Conservation (phyloP, 1,284 basidiomycete species). For the Meripilus lineatus region DNA sequence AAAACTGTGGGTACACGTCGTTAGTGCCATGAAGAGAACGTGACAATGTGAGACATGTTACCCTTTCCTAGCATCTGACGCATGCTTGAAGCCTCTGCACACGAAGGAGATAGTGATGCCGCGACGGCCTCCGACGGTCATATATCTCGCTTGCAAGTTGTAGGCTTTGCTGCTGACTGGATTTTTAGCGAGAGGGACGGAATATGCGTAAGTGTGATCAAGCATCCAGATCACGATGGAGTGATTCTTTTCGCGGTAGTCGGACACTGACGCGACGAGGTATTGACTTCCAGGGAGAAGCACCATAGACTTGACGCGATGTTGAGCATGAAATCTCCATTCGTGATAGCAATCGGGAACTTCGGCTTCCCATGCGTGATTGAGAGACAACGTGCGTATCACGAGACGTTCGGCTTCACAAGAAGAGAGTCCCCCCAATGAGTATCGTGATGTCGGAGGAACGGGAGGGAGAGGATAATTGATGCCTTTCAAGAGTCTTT, state of each 20-base stretch:
- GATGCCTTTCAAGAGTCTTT: conserved; percentile 49
- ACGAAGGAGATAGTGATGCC: conserved; percentile 58
- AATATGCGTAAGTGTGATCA: conserved; percentile 42
- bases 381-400: conserved; percentile 52
- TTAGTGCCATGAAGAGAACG: not conserved
- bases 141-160: conserved; percentile 58
- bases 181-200: conserved; percentile 47
- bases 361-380: conserved; percentile 29
- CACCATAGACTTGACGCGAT: conserved; percentile 52
- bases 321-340: conserved; percentile 31
- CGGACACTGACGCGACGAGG: conserved; percentile 54
- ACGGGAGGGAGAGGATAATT: conserved; percentile 55
- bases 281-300: conserved; percentile 69
- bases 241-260: conserved; percentile 37
- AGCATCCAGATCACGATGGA: conserved; percentile 51
- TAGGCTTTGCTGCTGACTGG: conserved; percentile 50
- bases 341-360: conserved; percentile 18
- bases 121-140: conserved; percentile 40
- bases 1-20: conserved; percentile 24
- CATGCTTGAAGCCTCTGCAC: conserved; percentile 51
- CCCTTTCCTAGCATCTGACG: too few species aligned
- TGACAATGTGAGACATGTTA: too few species aligned
- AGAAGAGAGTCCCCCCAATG: conserved; percentile 36
- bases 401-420: conserved; percentile 62
- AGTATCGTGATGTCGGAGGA: conserved; percentile 53